Base-by-base conservation (phyloP, 148 eudicot genomes). In the Rhododendron ferrugineum region DNA sequence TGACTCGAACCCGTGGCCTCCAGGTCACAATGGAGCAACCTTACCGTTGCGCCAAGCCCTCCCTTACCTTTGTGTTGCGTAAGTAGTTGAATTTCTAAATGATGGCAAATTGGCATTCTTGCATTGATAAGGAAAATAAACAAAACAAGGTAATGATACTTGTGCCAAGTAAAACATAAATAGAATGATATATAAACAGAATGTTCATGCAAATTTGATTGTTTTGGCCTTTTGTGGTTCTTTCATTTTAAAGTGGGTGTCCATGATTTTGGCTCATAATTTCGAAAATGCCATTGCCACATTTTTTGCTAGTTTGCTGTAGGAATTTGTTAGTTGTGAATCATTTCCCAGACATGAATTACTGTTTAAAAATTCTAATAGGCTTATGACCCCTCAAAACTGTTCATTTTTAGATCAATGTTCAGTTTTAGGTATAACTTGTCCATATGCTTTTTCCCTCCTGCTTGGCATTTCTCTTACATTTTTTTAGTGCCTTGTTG, bases 401-500 rank as follows among this genome's bases (percentile, higher is more conserved):
- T 22, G 9, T 44, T 23, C 70, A 9, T 30, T 32, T 0, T 6
- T 11, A 14, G 49, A 62, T 22, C 47, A 42, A n/a, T 70, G 79
- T 66, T 44, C 26, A 66, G 28, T 9, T 58, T 42, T 77, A 42
- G 74, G n/a, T 11, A n/a, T 80, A 8, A 56, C 16, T 50, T 84
- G 40, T 58, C 26, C 28, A 23, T 78, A 54, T 32, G 50, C 37
- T 66, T 26, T 36, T 32, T 23, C 22, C 30, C 14, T 28, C 22
- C 30, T n/a, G 46, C 56, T 36, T 76, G 32, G 7, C 16, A 42
- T 13, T 42, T 78, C 78, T 26, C 0, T 47, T 49, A 28, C 62
- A 49, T 70, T 34, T 0, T 84, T 23, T 50, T 72, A 83, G 79
- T 37, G 82, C 6, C 44, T 58, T 84, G 22, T 84, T 88, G 91